Conservation (phyloP, 768 basidiomycete species). For the Sporobolomyces phaffii region DNA sequence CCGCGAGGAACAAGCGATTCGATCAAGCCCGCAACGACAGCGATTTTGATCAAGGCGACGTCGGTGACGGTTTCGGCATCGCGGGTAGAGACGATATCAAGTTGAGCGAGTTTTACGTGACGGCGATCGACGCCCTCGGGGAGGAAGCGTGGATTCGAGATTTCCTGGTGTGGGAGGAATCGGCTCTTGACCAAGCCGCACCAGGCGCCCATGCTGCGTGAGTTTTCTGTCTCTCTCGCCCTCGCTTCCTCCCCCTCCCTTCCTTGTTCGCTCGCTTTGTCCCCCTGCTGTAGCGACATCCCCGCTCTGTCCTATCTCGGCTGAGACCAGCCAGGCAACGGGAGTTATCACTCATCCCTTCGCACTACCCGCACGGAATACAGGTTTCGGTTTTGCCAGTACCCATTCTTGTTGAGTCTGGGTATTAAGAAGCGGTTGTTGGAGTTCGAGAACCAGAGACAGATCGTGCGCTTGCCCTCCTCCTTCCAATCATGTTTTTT, state of each 20-base stretch:
- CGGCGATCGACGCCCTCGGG: slow-evolving; percentile 30
- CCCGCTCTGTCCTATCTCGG: neutral
- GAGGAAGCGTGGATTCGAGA: slow-evolving; percentile 6
- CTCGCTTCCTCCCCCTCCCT: no score
- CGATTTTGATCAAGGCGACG: no score
- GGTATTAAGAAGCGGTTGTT: slow-evolving; percentile 34
- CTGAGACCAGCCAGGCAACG: no score
- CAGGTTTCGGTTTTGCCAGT: slow-evolving; percentile 33
- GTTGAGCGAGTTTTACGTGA: slow-evolving; percentile 24
- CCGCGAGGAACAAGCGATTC: slow-evolving; percentile 1
- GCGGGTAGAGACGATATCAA: no score
- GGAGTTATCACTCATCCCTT: no score
- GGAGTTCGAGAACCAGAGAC: slow-evolving; percentile 24
- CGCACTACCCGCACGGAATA: no score
- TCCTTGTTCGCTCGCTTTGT: no score
- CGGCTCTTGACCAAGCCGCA: neutral
- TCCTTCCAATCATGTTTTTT: neutral
- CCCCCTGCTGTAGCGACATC: no score
- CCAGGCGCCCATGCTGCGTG: no score
- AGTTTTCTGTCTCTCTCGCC: no score
- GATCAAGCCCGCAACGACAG: no score
- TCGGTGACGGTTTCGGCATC: no score
- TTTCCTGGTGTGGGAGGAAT: slow-evolving; percentile 31
- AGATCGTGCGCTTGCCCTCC: slow-evolving; percentile 21
- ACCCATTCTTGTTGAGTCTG: slow-evolving; percentile 37